Evolutionary conservation across 345 rosid genomes (phyloP).

Genomic region (Camelina hispida): DNA sequence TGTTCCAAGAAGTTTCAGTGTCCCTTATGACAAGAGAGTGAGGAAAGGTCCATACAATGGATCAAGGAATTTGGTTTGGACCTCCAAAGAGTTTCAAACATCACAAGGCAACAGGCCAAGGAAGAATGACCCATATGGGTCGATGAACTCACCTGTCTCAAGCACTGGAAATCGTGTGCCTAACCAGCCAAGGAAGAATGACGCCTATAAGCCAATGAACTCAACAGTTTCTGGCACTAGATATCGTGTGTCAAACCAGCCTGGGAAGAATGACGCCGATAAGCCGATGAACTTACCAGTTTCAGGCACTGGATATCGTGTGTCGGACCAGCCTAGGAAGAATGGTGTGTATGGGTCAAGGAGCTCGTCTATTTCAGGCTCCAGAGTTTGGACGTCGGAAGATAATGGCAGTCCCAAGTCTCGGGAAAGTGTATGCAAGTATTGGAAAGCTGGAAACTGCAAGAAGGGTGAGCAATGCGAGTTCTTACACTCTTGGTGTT

Average conservation of each 20-base stretch:
- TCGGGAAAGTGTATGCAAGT: slow-evolving; percentile 29
- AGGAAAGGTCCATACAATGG: slow-evolving; percentile 23
- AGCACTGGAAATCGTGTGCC: neutral
- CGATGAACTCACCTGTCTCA: neutral
- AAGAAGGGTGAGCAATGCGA: slow-evolving; percentile 41
- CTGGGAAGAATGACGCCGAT: neutral
- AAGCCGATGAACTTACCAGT: slow-evolving; percentile 19
- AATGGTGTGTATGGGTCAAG: slow-evolving; percentile 1
- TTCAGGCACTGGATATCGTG: neutral
- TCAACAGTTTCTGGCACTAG: slow-evolving; percentile 4
- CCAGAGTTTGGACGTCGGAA: slow-evolving; percentile 5
- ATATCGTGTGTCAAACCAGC: slow-evolving; percentile 5
- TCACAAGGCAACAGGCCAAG: slow-evolving; percentile 21
- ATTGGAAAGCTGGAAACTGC: slow-evolving; percentile 44
- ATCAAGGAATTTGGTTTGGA: slow-evolving; percentile 46
- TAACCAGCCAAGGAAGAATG: neutral
- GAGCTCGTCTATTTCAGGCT: slow-evolving; percentile 12
- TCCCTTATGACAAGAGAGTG: slow-evolving; percentile 1
- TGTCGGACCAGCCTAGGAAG: slow-evolving; percentile 4
- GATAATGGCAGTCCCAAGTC: slow-evolving; percentile 17
- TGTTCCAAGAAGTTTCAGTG: slow-evolving; percentile 25
- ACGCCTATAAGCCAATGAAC: neutral
- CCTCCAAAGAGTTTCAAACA: slow-evolving; percentile 10
- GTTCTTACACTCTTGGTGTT: slow-evolving; percentile 44
- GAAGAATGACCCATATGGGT: slow-evolving; percentile 7